These are phyloP conservation scores for Hanseniaspora mollemarum DNA, from an alignment of 805 yeast genomes.

Conservation along the genomic window DNA sequence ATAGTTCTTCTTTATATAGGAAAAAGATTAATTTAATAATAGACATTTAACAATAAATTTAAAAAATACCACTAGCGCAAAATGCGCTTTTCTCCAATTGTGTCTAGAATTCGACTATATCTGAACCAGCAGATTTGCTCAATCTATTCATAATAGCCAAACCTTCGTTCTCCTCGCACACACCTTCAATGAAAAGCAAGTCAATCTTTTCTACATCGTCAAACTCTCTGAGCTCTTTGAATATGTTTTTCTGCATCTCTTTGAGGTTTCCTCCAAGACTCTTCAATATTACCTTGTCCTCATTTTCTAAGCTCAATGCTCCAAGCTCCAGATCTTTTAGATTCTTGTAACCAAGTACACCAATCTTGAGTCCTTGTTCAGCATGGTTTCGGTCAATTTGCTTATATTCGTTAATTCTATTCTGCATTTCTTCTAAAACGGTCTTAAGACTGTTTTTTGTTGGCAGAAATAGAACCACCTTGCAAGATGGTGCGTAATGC, in stretches of 20 bases:
- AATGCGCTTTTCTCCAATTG: background rate
- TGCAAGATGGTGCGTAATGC: constrained; percentile 86
- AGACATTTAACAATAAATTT: background rate
- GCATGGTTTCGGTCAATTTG: constrained; percentile 23
- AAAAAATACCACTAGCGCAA: background rate
- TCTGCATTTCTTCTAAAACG: constrained; percentile 4
- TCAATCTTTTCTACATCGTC: constrained; percentile 56
- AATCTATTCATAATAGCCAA: constrained; percentile 90
- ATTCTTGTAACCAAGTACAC: constrained; percentile 38
- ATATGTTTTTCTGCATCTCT: constrained; percentile 66
- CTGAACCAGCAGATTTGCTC: constrained; percentile 59
- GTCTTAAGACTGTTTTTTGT: constrained; percentile 34
- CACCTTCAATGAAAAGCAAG: constrained; percentile 72
- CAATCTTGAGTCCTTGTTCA: constrained; percentile 15
- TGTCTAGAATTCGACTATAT: constrained; percentile 9
- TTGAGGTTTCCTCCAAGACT: constrained; percentile 35
- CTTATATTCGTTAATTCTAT: constrained; percentile 22
- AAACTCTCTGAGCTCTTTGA: constrained; percentile 58
- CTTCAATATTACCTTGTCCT: constrained; percentile 19
- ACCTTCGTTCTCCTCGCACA: constrained; percentile 66
- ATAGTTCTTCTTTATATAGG: background rate
- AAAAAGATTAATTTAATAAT: background rate
- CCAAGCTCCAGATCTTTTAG: constrained; percentile 33
- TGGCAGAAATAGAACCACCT: constrained; percentile 54
- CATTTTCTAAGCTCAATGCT: background rate